Evolutionary conservation across 371 early-diverging fungal species (phyloP), one percentile per base, ranked within the genome.

Genomic region (Mucor indicus): DNA sequence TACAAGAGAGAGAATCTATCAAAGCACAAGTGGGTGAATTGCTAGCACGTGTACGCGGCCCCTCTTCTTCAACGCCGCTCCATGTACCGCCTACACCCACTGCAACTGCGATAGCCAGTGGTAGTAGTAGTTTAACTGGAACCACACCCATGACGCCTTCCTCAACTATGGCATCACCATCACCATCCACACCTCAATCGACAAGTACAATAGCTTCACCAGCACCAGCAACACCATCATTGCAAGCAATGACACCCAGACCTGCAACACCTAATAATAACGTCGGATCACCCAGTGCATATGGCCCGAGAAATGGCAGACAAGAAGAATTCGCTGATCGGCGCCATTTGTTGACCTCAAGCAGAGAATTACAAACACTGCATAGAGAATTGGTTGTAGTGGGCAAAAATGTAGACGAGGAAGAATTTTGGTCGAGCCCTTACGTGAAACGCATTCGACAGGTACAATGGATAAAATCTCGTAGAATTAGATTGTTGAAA

Each of bases 391-490:
- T 95, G 30, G 95, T 94, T 4, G 65, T 92, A 20, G 61, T 74
- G 0, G 87, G 86, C 7, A 72, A 57, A 24, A 78, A 77, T 31
- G 77, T 95, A 1, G 67, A 78, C 8, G 96, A 95, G 60, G 92
- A 93, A 50, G 96, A 93, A 53, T 95, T 95, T 55, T 95, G 96
- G 96, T 81, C 84, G 44, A 84, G 83, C 47, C 78, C 91, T 11
- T 78, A 86, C 62, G 84, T 87, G 22, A 65, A 68, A 15, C 58
- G 59, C 29, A 67, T 67, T 44, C 59, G 69, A 42, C 66, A 67
- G 53, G 60, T 72, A 54, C 40, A 24, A 1, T 12, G 10, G 32
- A 36, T 13, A 21, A 22, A 11, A 13, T 10, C 17, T 9, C 22
- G 24, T 29, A 13, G 19, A 17, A 25, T 4, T 31, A 33, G 16